Evolutionary conservation across 805 yeast species (phyloP).

Genomic region (Candida sakaeoensis): DNA sequence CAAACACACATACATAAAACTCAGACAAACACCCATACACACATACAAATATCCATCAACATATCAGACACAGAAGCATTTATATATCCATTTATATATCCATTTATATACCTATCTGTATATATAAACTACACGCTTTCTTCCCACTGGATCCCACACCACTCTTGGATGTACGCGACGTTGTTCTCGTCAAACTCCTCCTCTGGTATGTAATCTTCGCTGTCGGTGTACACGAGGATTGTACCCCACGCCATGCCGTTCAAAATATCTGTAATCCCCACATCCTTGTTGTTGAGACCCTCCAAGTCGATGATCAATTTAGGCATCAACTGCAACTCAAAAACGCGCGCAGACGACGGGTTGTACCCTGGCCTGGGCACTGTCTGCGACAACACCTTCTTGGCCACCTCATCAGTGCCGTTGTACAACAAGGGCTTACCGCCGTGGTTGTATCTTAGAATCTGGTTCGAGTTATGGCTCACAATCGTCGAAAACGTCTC

Average conservation of each 20-base stretch:
- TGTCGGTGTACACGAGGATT: constrained; percentile 74
- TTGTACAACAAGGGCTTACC: constrained; percentile 77
- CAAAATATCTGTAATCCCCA: constrained; percentile 34
- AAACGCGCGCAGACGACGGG: constrained; percentile 56
- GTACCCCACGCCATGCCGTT: constrained; percentile 99
- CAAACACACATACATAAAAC: too few relatives aligned
- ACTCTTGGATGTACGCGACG: constrained; percentile 80
- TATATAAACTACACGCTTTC: constrained; percentile 21
- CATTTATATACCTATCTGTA: too few relatives aligned
- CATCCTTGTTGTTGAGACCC: constrained; percentile 26
- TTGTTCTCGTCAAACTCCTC: constrained; percentile 49
- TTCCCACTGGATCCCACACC: constrained; percentile 89
- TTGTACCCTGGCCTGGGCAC: constrained; percentile 62
- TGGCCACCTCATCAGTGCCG: constrained; percentile 52
- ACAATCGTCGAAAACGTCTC: constrained; percentile 73
- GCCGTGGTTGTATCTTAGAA: constrained; percentile 77
- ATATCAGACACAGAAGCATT: too few relatives aligned
- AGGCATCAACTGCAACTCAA: constrained; percentile 94
- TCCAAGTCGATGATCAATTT: constrained; percentile 84
- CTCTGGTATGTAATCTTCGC: constrained; percentile 56
- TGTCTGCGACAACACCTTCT: constrained; percentile 21
- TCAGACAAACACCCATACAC: too few relatives aligned
- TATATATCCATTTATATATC: too few relatives aligned
- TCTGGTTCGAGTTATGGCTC: constrained; percentile 81
- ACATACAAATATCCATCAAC: too few relatives aligned